phyloP scores from a whole-genome alignment of 352 stramenopile genomes.

The Aphanomyces astaci region DNA sequence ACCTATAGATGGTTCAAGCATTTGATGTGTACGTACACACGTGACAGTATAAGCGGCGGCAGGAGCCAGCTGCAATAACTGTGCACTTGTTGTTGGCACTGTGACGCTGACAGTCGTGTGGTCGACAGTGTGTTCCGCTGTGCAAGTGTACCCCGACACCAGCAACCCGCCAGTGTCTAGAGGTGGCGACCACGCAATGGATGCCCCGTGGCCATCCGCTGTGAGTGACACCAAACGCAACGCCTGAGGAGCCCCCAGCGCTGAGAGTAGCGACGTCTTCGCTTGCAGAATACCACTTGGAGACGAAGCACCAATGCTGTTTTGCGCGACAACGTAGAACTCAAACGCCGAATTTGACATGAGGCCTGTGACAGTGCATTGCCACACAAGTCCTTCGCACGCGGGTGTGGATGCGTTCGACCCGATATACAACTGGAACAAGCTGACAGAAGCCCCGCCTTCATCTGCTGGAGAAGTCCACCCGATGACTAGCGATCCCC shows the following conservation, averaged over 20 bases:
- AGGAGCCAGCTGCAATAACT: background rate
- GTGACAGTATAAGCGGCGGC: background rate
- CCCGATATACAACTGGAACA: slow-evolving; percentile 34
- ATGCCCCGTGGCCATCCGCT: slow-evolving; percentile 27
- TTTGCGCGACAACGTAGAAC: slow-evolving; percentile 34
- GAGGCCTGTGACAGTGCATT: slow-evolving; percentile 30
- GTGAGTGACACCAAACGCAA: slow-evolving; percentile 29
- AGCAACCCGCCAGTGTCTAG: slow-evolving; percentile 34
- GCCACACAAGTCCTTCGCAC: slow-evolving; percentile 27
- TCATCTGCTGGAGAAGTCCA: slow-evolving; percentile 39
- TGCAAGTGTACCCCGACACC: slow-evolving; percentile 33
- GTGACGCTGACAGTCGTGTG: background rate
- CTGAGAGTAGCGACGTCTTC: slow-evolving; percentile 27
- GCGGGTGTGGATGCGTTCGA: slow-evolving; percentile 25
- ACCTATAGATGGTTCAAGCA: background rate
- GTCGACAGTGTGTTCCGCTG: background rate
- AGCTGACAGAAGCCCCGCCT: slow-evolving; percentile 35
- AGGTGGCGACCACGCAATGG: slow-evolving; percentile 31
- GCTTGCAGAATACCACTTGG: slow-evolving; percentile 23
- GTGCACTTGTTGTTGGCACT: background rate
- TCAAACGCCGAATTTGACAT: slow-evolving; percentile 34
- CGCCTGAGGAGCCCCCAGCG: slow-evolving; percentile 32
- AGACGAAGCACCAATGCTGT: slow-evolving; percentile 34
- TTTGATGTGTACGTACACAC: background rate
- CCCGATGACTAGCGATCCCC: slow-evolving; percentile 33